Evolutionary conservation across 2,329 filamentous ascomycete genomes (phyloP).

Genomic region (Xylogone sp.): DNA sequence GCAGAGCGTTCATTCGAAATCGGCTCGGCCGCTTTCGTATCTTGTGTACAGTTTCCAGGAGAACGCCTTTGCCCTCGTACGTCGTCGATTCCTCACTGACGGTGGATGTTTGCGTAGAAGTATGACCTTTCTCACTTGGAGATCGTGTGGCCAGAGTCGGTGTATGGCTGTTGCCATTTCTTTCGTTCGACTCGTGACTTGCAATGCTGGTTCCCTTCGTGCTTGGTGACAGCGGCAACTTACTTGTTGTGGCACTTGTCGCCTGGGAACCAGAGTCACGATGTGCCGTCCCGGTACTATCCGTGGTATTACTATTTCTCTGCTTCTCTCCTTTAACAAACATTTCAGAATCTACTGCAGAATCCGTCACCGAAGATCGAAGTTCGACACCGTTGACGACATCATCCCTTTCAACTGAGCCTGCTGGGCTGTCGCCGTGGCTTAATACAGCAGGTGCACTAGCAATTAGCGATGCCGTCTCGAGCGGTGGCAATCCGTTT

Average conservation of each 20-base stretch:
- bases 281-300: slow-evolving; percentile 52
- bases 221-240: slow-evolving; percentile 61
- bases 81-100: slow-evolving; percentile 9
- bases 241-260: slow-evolving; percentile 59
- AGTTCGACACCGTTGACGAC: slow-evolving; percentile 2
- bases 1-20: slow-evolving; percentile 52
- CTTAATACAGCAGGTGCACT: slow-evolving; percentile 16
- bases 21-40: slow-evolving; percentile 61
- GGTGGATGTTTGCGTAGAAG: slow-evolving; percentile 15
- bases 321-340: slow-evolving; percentile 28
- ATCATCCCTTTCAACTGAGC: slow-evolving; percentile 8
- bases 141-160: slow-evolving; percentile 14
- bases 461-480: slow-evolving; percentile 14
- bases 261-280: slow-evolving; percentile 61
- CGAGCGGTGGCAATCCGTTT: neutral
- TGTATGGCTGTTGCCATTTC: slow-evolving; percentile 9
- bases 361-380: neutral
- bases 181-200: slow-evolving; percentile 36
- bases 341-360: neutral
- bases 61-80: slow-evolving; percentile 38
- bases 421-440: slow-evolving; percentile 7
- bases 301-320: slow-evolving; percentile 58
- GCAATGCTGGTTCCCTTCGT: slow-evolving; percentile 64
- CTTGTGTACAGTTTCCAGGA: slow-evolving; percentile 43
- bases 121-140: slow-evolving; percentile 24